Evolutionary conservation across 208 protist genomes (phyloP).

Genomic region (Strigomonas culicis): DNA sequence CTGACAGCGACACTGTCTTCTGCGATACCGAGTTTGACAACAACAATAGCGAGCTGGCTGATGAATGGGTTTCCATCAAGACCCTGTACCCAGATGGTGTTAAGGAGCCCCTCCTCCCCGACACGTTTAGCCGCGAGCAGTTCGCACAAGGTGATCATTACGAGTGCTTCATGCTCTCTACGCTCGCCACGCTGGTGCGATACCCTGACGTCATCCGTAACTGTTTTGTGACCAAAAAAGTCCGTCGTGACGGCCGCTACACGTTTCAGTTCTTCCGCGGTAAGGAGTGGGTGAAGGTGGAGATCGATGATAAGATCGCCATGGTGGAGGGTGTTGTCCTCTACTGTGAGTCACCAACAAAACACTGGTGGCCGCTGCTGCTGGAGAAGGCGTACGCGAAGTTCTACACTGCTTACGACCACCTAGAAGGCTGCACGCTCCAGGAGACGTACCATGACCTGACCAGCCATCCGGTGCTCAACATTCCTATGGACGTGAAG

Average conservation of each 20-base stretch:
- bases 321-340: slow-evolving; percentile 43
- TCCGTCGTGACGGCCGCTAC: slow-evolving; percentile 74
- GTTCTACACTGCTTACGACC: slow-evolving; percentile 74
- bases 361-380: slow-evolving; percentile 82
- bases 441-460: slow-evolving; percentile 78
- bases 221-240: slow-evolving; percentile 80
- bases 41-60: slow-evolving; percentile 48
- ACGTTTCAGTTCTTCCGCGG: slow-evolving; percentile 83
- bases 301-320: slow-evolving; percentile 78
- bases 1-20: slow-evolving; percentile 61
- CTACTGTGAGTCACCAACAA: slow-evolving; percentile 58
- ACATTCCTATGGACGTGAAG: slow-evolving; percentile 61
- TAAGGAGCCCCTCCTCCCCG: slow-evolving; percentile 43
- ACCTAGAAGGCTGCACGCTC: slow-evolving; percentile 69
- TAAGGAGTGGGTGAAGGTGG: slow-evolving; percentile 66
- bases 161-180: slow-evolving; percentile 80
- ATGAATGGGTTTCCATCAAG: slow-evolving; percentile 53
- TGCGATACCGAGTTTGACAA: slow-evolving; percentile 55
- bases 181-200: slow-evolving; percentile 53
- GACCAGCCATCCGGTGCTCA: slow-evolving; percentile 74
- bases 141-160: slow-evolving; percentile 80
- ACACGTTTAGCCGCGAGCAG: slow-evolving; percentile 56
- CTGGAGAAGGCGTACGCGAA: slow-evolving; percentile 92
- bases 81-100: slow-evolving; percentile 53
- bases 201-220: slow-evolving; percentile 71